A percentile compares a stretch with the other conserved stretches of the same genome.
Conservation (phyloP, 768 basidiomycete genomes). For the Leccinum subgranulosum region DNA sequence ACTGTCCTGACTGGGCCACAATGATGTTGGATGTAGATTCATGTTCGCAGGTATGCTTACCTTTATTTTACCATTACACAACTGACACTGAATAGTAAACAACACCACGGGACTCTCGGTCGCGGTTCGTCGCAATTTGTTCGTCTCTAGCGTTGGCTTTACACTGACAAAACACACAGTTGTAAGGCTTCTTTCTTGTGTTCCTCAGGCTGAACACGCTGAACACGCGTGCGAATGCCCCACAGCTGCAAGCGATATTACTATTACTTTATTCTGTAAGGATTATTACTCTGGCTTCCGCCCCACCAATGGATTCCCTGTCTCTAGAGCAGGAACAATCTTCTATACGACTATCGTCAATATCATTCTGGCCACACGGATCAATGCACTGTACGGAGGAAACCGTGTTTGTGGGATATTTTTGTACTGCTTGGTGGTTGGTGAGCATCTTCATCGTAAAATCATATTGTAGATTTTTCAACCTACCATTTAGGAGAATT, state of each 20-base stretch:
- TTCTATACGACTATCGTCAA: slow-evolving; percentile 20
- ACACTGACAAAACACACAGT: slow-evolving; percentile 5
- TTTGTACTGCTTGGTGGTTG: slow-evolving; percentile 14
- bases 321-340: slow-evolving; percentile 16
- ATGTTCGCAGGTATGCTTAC: slow-evolving; percentile 14
- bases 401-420: not conserved
- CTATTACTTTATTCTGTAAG: slow-evolving; percentile 22
- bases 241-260: slow-evolving; percentile 23
- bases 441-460: slow-evolving; percentile 6
- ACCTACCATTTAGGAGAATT: slow-evolving; percentile 11
- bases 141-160: not conserved
- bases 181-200: slow-evolving; percentile 12
- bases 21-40: slow-evolving; percentile 7
- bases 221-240: not conserved
- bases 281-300: not conserved
- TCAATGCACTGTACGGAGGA: slow-evolving; percentile 14
- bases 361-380: slow-evolving; percentile 18
- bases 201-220: not conserved
- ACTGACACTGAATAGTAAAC: slow-evolving; percentile 13
- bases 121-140: slow-evolving; percentile 7
- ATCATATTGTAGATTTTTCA: not conserved
- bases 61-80: not conserved
- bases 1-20: not conserved
- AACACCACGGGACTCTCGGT: slow-evolving; percentile 18
- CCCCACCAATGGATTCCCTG: not conserved